These are phyloP conservation scores for Xylaria sp. DNA, from an alignment of 2,329 filamentous ascomycete genomes.

Conservation along the genomic window DNA sequence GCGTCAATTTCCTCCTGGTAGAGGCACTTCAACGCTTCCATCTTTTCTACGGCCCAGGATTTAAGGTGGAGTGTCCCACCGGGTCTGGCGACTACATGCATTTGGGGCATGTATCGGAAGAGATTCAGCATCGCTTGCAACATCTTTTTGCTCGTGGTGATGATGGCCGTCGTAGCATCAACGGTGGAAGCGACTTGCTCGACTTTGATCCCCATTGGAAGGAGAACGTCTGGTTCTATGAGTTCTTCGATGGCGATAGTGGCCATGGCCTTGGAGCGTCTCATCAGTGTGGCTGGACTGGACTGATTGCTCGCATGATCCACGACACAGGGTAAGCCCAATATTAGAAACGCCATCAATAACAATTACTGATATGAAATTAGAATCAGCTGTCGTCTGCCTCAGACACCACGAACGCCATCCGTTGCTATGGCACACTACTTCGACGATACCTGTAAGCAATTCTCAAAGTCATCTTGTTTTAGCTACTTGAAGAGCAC, in stretches of 20 bases:
- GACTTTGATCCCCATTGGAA: slow-evolving; percentile 95
- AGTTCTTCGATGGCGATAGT: slow-evolving; percentile 94
- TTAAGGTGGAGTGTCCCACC: slow-evolving; percentile 93
- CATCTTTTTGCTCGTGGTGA: slow-evolving; percentile 88
- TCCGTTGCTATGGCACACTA: slow-evolving; percentile 87
- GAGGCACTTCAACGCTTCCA: slow-evolving; percentile 96
- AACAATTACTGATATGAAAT: slow-evolving; percentile 53
- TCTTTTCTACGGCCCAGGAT: slow-evolving; percentile 90
- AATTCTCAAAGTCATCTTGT: background rate
- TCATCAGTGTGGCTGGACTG: slow-evolving; percentile 97
- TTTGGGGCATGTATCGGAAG: slow-evolving; percentile 91
- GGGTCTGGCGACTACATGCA: slow-evolving; percentile 96
- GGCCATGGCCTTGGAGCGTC: slow-evolving; percentile 90
- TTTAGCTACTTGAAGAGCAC: background rate
- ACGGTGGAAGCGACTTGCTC: slow-evolving; percentile 82
- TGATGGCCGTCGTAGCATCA: slow-evolving; percentile 87
- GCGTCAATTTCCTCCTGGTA: slow-evolving; percentile 93
- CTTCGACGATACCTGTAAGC: slow-evolving; percentile 81
- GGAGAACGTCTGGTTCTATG: slow-evolving; percentile 94
- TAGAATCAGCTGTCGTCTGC: slow-evolving; percentile 87
- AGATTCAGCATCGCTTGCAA: slow-evolving; percentile 93
- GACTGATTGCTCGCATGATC: slow-evolving; percentile 94
- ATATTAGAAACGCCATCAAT: background rate
- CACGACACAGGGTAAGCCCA: slow-evolving; percentile 89
- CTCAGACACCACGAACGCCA: slow-evolving; percentile 91